Percentiles rank a stretch among this genome's conserved stretches.
Conservation (phyloP, 805 yeast genomes). For the Ogataea trehalophila region DNA sequence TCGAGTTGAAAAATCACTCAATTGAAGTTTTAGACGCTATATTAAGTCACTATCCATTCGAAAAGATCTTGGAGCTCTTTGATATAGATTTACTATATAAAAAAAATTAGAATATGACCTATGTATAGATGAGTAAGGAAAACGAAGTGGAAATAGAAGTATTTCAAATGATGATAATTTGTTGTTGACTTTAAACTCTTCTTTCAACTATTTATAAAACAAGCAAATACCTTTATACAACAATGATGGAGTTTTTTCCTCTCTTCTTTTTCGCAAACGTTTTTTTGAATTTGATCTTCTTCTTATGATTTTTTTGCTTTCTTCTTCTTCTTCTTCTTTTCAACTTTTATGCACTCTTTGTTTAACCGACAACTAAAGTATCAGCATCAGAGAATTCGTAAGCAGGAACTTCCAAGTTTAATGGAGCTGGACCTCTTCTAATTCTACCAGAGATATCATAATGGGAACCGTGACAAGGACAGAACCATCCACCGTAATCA, state of each 20-base stretch:
- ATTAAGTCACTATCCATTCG: constrained; percentile 25
- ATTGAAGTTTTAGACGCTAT: constrained; percentile 24
- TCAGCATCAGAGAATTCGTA: constrained; percentile 76
- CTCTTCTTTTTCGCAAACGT: too few relatives aligned
- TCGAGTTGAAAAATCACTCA: constrained; percentile 14
- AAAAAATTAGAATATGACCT: constrained; percentile 1
- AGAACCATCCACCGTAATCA: constrained; percentile 99
- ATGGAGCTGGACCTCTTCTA: constrained; percentile 99
- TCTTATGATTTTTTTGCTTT: neutral
- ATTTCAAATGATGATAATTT: neutral
- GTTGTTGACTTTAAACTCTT: neutral
- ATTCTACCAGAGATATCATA: constrained; percentile 99
- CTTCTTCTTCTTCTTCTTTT: constrained; percentile 6
- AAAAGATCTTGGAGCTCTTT: constrained; percentile 21
- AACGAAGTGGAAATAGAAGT: neutral
- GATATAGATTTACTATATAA: constrained; percentile 16
- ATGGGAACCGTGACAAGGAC: constrained; percentile 99
- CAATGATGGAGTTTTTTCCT: neutral
- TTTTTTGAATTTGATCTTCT: too few relatives aligned
- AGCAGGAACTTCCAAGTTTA: constrained; percentile 93
- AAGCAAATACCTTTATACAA: constrained; percentile 10
- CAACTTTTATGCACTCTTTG: constrained; percentile 5
- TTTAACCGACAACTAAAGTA: constrained; percentile 82
- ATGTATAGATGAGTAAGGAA: neutral
- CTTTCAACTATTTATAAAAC: neutral